Conservation (phyloP, 768 basidiomycete species). For the Multifurca ochricompacta region DNA sequence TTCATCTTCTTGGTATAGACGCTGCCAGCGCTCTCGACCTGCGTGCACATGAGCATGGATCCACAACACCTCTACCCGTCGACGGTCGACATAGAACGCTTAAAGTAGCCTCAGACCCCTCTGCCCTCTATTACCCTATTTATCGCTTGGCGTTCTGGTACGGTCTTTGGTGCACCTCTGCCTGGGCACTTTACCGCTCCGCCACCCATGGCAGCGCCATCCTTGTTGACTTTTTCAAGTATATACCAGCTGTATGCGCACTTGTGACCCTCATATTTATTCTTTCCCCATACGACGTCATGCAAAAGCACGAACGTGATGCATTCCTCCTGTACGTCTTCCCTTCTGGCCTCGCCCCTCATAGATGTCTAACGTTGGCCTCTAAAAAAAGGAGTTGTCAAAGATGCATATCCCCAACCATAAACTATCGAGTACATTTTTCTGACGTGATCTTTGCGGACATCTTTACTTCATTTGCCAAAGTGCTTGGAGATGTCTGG, state of each 20-base stretch:
- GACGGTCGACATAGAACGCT: slow-evolving; percentile 24
- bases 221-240: slow-evolving; percentile 68
- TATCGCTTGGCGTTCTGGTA: slow-evolving; percentile 66
- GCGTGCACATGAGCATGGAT: slow-evolving; percentile 6
- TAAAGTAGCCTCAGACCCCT: slow-evolving; percentile 32
- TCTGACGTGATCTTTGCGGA: slow-evolving; percentile 92
- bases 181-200: slow-evolving; percentile 64
- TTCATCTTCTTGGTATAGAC: slow-evolving; percentile 69
- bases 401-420: slow-evolving; percentile 65
- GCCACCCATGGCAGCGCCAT: slow-evolving; percentile 48
- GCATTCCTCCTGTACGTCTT: slow-evolving; percentile 67
- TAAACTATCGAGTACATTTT: slow-evolving; percentile 64
- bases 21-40: slow-evolving; percentile 64
- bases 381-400: slow-evolving; percentile 47
- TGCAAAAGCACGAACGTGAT: slow-evolving; percentile 65
- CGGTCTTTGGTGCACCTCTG: slow-evolving; percentile 47
- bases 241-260: slow-evolving; percentile 62
- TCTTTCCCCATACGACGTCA: slow-evolving; percentile 58
- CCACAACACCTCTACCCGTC: slow-evolving; percentile 22
- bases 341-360: slow-evolving; percentile 3
- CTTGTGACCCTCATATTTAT: slow-evolving; percentile 49
- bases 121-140: slow-evolving; percentile 45
- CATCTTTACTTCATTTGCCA: slow-evolving; percentile 93
- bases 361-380: background rate
- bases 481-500: slow-evolving; percentile 94